phyloP scores from a whole-genome alignment of 169 alveolate genomes.

The Plasmodium chabaudi region DNA sequence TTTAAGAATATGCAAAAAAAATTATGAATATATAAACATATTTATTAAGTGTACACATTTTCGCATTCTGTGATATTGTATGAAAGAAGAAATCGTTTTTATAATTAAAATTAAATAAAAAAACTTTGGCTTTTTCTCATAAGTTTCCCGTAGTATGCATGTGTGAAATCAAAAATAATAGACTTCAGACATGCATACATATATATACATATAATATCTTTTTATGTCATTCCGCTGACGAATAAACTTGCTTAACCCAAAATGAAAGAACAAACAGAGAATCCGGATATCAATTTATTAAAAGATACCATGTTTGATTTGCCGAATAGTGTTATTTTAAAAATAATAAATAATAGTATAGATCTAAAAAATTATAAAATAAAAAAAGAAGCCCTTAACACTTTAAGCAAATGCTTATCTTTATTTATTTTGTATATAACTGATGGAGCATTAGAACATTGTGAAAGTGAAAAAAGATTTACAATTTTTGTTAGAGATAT shows the following conservation, averaged over 20 bases:
- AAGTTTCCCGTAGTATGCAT: too few species aligned
- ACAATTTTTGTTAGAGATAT: slow-evolving; percentile 42
- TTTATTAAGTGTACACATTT: too few species aligned
- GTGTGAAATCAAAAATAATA: background rate
- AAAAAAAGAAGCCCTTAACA: slow-evolving; percentile 48
- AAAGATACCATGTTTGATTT: slow-evolving; percentile 59
- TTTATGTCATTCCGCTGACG: background rate
- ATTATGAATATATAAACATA: too few species aligned
- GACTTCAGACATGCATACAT: background rate
- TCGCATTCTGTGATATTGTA: too few species aligned
- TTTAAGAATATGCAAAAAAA: too few species aligned
- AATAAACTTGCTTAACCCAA: background rate
- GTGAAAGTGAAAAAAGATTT: slow-evolving; percentile 53
- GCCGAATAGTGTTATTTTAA: slow-evolving; percentile 29
- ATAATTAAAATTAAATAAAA: too few species aligned
- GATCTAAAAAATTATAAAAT: slow-evolving; percentile 35
- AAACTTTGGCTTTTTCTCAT: too few species aligned
- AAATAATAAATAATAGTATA: slow-evolving; percentile 39
- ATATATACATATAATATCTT: background rate
- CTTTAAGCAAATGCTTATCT: slow-evolving; percentile 52
- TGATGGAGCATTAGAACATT: slow-evolving; percentile 69
- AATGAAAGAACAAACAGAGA: slow-evolving; percentile 31
- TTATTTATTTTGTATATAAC: slow-evolving; percentile 64
- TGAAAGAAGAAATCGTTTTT: too few species aligned
- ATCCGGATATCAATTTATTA: slow-evolving; percentile 21